Conservation (phyloP, 1,139 yeast species). For the Protomyces inouyei region DNA sequence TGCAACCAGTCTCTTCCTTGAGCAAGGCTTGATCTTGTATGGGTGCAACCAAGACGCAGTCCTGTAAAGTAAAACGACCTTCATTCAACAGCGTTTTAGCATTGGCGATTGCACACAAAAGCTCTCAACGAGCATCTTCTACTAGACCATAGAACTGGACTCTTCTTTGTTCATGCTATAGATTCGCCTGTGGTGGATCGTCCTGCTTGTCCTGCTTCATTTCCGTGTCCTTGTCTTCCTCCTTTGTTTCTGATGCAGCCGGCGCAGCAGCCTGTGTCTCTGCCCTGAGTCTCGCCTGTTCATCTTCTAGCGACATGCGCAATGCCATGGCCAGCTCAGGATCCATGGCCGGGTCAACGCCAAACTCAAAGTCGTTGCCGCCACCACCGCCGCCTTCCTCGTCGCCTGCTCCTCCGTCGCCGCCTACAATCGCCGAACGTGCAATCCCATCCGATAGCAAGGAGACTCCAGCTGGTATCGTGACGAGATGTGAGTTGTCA, state of each 20-base stretch:
- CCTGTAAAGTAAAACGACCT: not conserved
- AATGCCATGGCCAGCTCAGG: slow-evolving; percentile 96
- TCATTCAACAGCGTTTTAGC: not conserved
- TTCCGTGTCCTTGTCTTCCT: not conserved
- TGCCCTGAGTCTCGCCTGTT: slow-evolving; percentile 57
- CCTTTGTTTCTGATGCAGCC: not conserved
- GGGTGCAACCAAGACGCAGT: not conserved
- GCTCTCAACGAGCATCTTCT: not conserved
- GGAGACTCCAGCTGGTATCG: slow-evolving; percentile 84
- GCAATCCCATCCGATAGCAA: slow-evolving; percentile 69
- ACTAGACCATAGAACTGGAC: no score
- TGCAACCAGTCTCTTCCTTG: not conserved
- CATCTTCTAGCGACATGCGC: slow-evolving; percentile 77
- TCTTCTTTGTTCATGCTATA: not conserved
- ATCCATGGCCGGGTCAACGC: slow-evolving; percentile 86
- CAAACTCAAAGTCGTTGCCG: slow-evolving; percentile 53
- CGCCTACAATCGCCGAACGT: slow-evolving; percentile 62
- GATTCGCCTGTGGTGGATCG: slow-evolving; percentile 5
- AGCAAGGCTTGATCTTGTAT: not conserved
- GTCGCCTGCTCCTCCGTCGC: slow-evolving; percentile 48
- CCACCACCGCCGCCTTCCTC: slow-evolving; percentile 45
- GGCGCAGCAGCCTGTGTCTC: not conserved
- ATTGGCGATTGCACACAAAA: not conserved
- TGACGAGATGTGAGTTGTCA: slow-evolving; percentile 75
- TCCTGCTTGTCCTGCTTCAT: not conserved